phyloP scores from a whole-genome alignment of 139 green algal genomes.

The Closterium sp. region DNA sequence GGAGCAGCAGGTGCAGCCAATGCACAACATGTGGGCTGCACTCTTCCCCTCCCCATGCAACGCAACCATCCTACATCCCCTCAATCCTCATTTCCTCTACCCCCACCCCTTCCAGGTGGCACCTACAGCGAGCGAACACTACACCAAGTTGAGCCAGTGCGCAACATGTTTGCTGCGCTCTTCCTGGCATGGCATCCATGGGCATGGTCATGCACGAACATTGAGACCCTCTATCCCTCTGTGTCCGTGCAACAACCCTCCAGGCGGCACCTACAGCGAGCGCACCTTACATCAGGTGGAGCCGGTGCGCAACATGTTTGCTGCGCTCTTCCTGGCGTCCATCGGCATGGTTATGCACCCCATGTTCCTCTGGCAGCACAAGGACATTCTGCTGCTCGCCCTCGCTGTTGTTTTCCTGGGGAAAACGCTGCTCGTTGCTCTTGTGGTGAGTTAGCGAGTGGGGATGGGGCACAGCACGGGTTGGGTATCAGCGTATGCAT shows the following conservation, averaged over 20 bases:
- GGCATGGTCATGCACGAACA: too few species aligned
- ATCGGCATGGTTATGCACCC: slow-evolving; percentile 81
- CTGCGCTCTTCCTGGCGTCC: slow-evolving; percentile 87
- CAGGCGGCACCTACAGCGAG: slow-evolving; percentile 44
- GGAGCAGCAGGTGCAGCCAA: too few species aligned
- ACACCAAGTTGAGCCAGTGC: too few species aligned
- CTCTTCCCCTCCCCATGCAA: too few species aligned
- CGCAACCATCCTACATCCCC: too few species aligned
- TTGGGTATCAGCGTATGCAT: slow-evolving; percentile 67
- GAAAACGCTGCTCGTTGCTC: slow-evolving; percentile 74
- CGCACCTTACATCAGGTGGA: slow-evolving; percentile 66
- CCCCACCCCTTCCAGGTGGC: slow-evolving; percentile 1
- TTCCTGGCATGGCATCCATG: too few species aligned
- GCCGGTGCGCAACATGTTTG: slow-evolving; percentile 75
- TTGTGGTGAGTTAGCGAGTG: slow-evolving; percentile 56
- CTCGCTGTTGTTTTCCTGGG: slow-evolving; percentile 66
- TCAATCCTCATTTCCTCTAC: too few species aligned
- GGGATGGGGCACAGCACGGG: slow-evolving; percentile 79
- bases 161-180: too few species aligned
- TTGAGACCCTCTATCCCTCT: too few species aligned
- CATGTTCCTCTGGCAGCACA: slow-evolving; percentile 62
- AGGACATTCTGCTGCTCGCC: slow-evolving; percentile 56
- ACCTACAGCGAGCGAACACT: neutral
- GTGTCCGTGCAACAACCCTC: too few species aligned
- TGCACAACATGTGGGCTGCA: too few species aligned